Percentiles rank a stretch among this genome's conserved stretches.
These are phyloP conservation scores for Stellera chamaejasme DNA, from an alignment of 345 rosid species.

Conservation along the genomic window DNA sequence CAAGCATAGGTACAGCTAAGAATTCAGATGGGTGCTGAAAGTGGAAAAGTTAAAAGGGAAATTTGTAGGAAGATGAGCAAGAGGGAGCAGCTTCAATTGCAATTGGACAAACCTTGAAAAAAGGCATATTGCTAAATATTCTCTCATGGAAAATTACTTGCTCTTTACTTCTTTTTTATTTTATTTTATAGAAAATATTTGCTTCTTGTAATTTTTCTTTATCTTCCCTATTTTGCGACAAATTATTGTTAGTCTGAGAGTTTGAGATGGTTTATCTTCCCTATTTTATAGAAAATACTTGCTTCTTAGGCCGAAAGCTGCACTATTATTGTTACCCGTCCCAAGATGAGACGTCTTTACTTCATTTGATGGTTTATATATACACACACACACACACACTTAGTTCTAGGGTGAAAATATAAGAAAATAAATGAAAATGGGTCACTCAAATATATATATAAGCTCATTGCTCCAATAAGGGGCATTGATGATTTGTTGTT, in stretches of 20 bases:
- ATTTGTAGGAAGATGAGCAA: slow-evolving; percentile 17
- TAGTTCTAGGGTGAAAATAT: too few species aligned
- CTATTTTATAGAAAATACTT: too few species aligned
- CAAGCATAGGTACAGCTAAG: neutral
- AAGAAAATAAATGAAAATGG: too few species aligned
- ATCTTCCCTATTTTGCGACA: neutral
- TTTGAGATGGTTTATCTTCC: neutral
- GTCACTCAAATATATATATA: too few species aligned
- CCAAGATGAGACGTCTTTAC: too few species aligned
- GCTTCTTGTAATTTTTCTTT: neutral
- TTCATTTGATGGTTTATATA: too few species aligned
- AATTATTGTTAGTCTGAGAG: neutral
- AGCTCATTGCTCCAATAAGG: too few species aligned
- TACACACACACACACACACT: too few species aligned
- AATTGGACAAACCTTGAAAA: slow-evolving; percentile 26
- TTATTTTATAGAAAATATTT: neutral
- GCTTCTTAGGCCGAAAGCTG: too few species aligned
- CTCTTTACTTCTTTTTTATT: neutral
- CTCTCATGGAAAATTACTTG: neutral
- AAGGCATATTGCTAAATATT: slow-evolving; percentile 4
- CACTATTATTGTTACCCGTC: too few species aligned
- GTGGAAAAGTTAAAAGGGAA: neutral
- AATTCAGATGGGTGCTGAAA: neutral
- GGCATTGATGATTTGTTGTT: too few species aligned
- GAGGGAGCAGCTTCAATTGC: neutral